Percentiles rank a stretch among this genome's conserved stretches.
Evolutionary conservation across 2,329 filamentous ascomycete species (phyloP).

Genomic region (Fusarium kyushuense): DNA sequence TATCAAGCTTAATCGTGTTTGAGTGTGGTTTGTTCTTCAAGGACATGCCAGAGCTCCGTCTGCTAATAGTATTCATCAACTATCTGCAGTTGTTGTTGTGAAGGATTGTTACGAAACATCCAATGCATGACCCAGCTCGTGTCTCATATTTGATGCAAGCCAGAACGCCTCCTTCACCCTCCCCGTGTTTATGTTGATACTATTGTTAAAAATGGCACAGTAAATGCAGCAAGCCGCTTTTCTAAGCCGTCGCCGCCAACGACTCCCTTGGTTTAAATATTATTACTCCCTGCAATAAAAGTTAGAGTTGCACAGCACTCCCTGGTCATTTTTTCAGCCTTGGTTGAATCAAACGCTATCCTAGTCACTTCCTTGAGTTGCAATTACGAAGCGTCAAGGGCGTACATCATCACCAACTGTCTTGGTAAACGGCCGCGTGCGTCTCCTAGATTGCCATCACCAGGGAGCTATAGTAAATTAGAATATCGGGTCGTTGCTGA

Average conservation of each 20-base stretch:
- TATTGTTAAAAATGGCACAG: constrained; percentile 23
- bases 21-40: constrained; percentile 27
- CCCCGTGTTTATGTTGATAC: constrained; percentile 22
- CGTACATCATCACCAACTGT: background rate
- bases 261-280: constrained; percentile 24
- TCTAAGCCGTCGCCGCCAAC: constrained; percentile 9
- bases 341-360: background rate
- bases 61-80: constrained; percentile 25
- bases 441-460: constrained; percentile 8
- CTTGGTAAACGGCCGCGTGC: constrained; percentile 3
- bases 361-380: background rate
- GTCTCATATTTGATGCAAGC: constrained; percentile 39
- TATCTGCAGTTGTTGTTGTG: constrained; percentile 25
- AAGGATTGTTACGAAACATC: constrained; percentile 17
- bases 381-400: background rate
- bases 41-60: constrained; percentile 13
- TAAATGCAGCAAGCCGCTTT: constrained; percentile 26
- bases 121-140: constrained; percentile 23
- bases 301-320: constrained; percentile 10
- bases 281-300: constrained; percentile 28
- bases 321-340: constrained; percentile 10
- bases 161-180: constrained; percentile 37
- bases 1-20: constrained; percentile 21
- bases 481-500: constrained; percentile 55
- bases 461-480: constrained; percentile 19